Conservation (phyloP, 257 asterid species). For the Nicotiana knightiana region DNA sequence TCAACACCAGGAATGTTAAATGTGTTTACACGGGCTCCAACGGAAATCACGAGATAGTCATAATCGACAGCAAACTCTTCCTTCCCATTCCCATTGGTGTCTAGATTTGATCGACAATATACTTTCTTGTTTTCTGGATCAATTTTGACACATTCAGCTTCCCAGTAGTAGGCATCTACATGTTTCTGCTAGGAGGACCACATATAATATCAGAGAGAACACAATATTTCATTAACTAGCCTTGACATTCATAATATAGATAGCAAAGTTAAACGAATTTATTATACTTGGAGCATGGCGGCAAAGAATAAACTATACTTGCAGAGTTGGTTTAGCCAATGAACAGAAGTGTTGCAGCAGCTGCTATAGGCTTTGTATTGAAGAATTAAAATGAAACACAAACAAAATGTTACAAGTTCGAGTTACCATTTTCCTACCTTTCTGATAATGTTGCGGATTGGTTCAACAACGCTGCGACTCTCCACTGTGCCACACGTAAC, state of each 20-base stretch:
- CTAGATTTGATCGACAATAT: slow-evolving; percentile 59
- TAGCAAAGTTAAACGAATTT: background rate
- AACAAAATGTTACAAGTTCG: background rate
- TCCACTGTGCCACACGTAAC: slow-evolving; percentile 95
- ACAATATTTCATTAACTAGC: background rate
- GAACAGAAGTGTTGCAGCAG: background rate
- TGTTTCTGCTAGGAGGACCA: slow-evolving; percentile 49
- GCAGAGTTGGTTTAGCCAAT: background rate
- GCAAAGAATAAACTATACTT: background rate
- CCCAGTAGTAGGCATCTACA: slow-evolving; percentile 52
- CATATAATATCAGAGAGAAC: background rate
- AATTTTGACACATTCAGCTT: slow-evolving; percentile 83
- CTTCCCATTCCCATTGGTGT: slow-evolving; percentile 37
- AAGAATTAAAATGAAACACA: background rate
- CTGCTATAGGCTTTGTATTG: background rate
- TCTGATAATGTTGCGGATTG: slow-evolving; percentile 82
- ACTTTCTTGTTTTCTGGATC: slow-evolving; percentile 78
- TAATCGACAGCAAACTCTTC: slow-evolving; percentile 83
- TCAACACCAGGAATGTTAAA: slow-evolving; percentile 96
- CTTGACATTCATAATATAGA: background rate
- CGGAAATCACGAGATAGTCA: slow-evolving; percentile 82
- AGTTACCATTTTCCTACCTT: slow-evolving; percentile 36
- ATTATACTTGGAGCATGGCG: background rate
- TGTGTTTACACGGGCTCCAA: slow-evolving; percentile 91
- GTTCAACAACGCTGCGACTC: slow-evolving; percentile 93